These are phyloP conservation scores for Penicillium cataractarum DNA, from an alignment of 495 filamentous ascomycete genomes.

Conservation along the genomic window DNA sequence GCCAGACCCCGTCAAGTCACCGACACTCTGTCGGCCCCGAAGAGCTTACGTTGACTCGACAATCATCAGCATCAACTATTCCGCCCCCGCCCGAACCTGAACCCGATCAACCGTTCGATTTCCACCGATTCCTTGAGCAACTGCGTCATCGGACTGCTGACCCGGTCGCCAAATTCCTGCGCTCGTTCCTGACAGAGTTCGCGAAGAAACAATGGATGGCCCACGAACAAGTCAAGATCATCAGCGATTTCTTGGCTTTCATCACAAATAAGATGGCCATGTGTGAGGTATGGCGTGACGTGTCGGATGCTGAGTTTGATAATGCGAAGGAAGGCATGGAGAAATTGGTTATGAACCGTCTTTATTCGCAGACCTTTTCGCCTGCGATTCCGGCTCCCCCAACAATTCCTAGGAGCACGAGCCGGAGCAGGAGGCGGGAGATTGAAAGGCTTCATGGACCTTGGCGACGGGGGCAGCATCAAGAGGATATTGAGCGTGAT, in stretches of 20 bases:
- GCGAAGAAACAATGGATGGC: conserved; percentile 99
- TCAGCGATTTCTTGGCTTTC: conserved; percentile 95
- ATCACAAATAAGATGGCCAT: conserved; percentile 99
- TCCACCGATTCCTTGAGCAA: conserved; percentile 95
- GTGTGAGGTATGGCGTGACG: conserved; percentile 95
- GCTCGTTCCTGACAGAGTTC: conserved; percentile 93
- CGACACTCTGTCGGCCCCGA: conserved; percentile 26
- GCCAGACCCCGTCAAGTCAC: conserved; percentile 15
- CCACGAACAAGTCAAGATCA: conserved; percentile 98
- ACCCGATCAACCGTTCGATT: conserved; percentile 90
- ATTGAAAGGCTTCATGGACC: conserved; percentile 73
- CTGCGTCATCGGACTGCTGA: conserved; percentile 93
- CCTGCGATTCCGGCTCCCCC: conserved; percentile 84
- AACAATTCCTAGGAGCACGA: conserved; percentile 62
- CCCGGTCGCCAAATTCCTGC: conserved; percentile 91
- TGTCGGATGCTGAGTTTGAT: conserved; percentile 96
- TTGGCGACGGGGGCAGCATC: conserved; percentile 89
- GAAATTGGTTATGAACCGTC: conserved; percentile 98
- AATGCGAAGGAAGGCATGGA: conserved; percentile 99
- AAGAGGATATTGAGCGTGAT: conserved; percentile 97
- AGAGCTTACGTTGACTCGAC: conserved; percentile 51
- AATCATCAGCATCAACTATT: conserved; percentile 49
- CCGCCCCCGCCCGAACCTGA: conserved; percentile 89
- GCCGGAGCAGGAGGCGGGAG: conserved; percentile 69
- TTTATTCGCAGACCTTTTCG: conserved; percentile 96